Evolutionary conservation across 768 basidiomycete species (phyloP).

Genomic region (Lyophyllum atratum): DNA sequence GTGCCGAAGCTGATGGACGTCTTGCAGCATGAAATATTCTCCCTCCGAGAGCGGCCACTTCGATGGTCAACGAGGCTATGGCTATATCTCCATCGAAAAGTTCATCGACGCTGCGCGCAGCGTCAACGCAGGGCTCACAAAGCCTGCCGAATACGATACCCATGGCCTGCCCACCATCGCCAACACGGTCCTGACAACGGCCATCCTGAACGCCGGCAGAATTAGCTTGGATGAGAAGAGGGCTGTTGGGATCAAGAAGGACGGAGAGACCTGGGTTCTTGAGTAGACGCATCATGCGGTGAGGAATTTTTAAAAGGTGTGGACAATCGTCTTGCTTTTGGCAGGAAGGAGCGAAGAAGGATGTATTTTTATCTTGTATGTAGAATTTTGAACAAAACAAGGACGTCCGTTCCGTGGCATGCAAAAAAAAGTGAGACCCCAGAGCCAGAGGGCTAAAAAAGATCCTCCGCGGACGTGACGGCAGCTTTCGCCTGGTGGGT

Average conservation of each 20-base stretch:
- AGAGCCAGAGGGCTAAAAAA: too few species aligned
- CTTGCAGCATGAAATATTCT: constrained; percentile 86
- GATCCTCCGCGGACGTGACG: background rate
- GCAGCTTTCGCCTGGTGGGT: background rate
- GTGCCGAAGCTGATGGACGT: constrained; percentile 9
- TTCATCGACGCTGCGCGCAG: constrained; percentile 83
- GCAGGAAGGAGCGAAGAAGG: constrained; percentile 9
- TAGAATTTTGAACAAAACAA: background rate
- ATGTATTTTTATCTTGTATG: constrained; percentile 11
- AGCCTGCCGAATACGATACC: constrained; percentile 73
- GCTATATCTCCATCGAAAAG: constrained; percentile 89
- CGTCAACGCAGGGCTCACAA: constrained; percentile 70
- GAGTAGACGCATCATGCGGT: constrained; percentile 44
- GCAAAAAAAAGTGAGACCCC: background rate
- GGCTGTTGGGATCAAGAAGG: constrained; percentile 75
- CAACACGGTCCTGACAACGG: constrained; percentile 86
- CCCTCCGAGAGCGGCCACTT: constrained; percentile 91
- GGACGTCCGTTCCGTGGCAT: background rate
- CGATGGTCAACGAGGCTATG: constrained; percentile 93
- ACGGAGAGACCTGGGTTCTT: constrained; percentile 64
- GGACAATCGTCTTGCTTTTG: background rate
- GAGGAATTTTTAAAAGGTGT: background rate
- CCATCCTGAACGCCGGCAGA: constrained; percentile 88
- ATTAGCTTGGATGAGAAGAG: constrained; percentile 90
- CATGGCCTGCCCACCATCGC: constrained; percentile 86